Conservation (phyloP, 2,329 filamentous ascomycete species). For the Sporothrix schenckii region DNA sequence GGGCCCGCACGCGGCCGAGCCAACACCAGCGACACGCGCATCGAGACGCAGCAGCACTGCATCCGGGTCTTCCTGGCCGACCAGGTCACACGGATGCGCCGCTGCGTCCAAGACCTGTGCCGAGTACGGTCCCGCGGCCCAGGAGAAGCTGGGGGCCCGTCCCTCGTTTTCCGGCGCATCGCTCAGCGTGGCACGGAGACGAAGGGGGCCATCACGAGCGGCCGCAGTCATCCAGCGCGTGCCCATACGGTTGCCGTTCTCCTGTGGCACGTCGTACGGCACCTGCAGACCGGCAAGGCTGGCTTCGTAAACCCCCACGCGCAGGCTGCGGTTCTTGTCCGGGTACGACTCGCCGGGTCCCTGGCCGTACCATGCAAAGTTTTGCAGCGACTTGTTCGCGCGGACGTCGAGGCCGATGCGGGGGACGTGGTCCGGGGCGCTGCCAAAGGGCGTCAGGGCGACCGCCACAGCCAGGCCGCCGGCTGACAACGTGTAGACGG, state of each 20-base stretch:
- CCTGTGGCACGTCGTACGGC: slow-evolving; percentile 68
- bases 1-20: slow-evolving; percentile 54
- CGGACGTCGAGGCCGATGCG: slow-evolving; percentile 63
- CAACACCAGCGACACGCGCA: slow-evolving; percentile 53
- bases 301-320: slow-evolving; percentile 53
- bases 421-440: slow-evolving; percentile 59
- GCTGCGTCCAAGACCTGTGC: slow-evolving; percentile 59
- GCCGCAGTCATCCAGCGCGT: slow-evolving; percentile 55
- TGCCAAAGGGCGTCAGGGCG: slow-evolving; percentile 50
- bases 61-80: slow-evolving; percentile 49
- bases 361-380: slow-evolving; percentile 62
- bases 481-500: slow-evolving; percentile 44
- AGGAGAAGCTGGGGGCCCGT: slow-evolving; percentile 50
- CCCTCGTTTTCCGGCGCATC: background rate
- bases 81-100: slow-evolving; percentile 65
- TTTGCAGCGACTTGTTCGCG: slow-evolving; percentile 51
- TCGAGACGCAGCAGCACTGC: slow-evolving; percentile 51
- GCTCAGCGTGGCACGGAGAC: background rate
- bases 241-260: slow-evolving; percentile 66
- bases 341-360: slow-evolving; percentile 67
- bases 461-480: slow-evolving; percentile 54
- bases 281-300: slow-evolving; percentile 56
- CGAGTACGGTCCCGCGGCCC: slow-evolving; percentile 59
- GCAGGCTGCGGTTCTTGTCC: slow-evolving; percentile 61
- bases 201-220: background rate